Evolutionary conservation across 495 filamentous ascomycete species (phyloP), one percentile per base, ranked within the genome.

Genomic region (Penicilliopsis zonata): DNA sequence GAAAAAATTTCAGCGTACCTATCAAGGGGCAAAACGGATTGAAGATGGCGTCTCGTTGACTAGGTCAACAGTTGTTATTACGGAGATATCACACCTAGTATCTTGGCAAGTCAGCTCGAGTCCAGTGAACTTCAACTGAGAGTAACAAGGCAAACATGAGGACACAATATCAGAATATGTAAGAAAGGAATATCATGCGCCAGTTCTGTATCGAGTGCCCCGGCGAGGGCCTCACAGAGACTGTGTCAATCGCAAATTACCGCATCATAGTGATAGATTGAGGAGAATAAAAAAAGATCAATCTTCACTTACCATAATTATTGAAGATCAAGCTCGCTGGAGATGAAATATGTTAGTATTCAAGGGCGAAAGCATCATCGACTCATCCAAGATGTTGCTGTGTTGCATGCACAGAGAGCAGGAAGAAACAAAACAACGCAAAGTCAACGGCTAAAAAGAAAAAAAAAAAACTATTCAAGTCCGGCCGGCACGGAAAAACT

Each of bases 161-260:
- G 44, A 40, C 18, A 36, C 30, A 34, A 38, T 42, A 50, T 93
- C 85, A 93, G 85, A 80, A 90, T 88, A 88, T 90, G 83, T 92
- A 90, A 93, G 84, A 86, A 85, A 73, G 70, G 65, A 80, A 74
- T 90, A 79, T 94, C 86, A 90, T 66, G 44, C 70, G 51, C 43
- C 65, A 65, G 59, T 42, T 51, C 70, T 77, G 77, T 81, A 78
- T 76, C 61, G 72, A 81, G 65, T 5, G 67, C 78, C 70, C 82
- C 72, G 83, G 86, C 84, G 76, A 78, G 81, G 72, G 79, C 58
- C 63, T 82, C 85, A 79, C 76, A 77, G 70, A 59, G 56, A 53
- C 60, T 52, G 60, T 61, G 77, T 94, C 85, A 86, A 86, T 86
- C 86, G 86, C 86, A 94, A 94, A 94, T 94, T 94, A 90, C 82